These are phyloP conservation scores for Thelonectria blattea DNA, from an alignment of 2,329 filamentous ascomycete species.

Conservation along the genomic window DNA sequence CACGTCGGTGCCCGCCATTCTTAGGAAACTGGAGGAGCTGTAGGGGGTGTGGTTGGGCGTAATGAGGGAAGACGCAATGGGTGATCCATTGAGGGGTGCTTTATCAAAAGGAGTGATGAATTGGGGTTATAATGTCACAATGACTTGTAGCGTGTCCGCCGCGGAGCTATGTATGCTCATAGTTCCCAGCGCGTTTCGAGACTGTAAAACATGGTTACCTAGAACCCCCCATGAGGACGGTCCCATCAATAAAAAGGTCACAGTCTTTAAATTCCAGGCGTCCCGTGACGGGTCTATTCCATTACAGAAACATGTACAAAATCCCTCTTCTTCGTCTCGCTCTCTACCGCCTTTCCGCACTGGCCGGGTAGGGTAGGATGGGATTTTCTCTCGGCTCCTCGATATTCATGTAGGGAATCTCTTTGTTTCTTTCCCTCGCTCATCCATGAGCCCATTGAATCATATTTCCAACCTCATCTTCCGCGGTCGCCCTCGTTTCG, in stretches of 20 bases:
- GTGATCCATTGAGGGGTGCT: slow-evolving; percentile 1
- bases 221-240: not conserved
- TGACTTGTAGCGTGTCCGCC: not conserved
- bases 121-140: slow-evolving; percentile 11
- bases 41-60: slow-evolving; percentile 33
- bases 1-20: slow-evolving; percentile 75
- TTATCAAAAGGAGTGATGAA: slow-evolving; percentile 15
- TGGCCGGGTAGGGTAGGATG: not conserved
- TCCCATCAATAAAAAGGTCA: slow-evolving; percentile 14
- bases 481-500: slow-evolving; percentile 1
- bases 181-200: not conserved
- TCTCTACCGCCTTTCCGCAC: not conserved
- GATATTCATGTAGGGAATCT: not conserved
- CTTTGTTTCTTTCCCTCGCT: not conserved
- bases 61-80: slow-evolving; percentile 17
- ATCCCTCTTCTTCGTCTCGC: slow-evolving; percentile 1
- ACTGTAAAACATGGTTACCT: not conserved
- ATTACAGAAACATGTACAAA: slow-evolving; percentile 37
- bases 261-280: slow-evolving; percentile 31
- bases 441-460: not conserved
- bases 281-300: slow-evolving; percentile 37
- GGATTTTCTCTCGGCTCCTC: slow-evolving; percentile 5
- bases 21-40: slow-evolving; percentile 64
- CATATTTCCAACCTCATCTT: not conserved
- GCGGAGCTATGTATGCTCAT: not conserved